A percentile compares a stretch with the other conserved stretches of the same genome.
These are phyloP conservation scores for Orychophragmus violaceus DNA, from an alignment of 345 rosid genomes.

Conservation along the genomic window DNA sequence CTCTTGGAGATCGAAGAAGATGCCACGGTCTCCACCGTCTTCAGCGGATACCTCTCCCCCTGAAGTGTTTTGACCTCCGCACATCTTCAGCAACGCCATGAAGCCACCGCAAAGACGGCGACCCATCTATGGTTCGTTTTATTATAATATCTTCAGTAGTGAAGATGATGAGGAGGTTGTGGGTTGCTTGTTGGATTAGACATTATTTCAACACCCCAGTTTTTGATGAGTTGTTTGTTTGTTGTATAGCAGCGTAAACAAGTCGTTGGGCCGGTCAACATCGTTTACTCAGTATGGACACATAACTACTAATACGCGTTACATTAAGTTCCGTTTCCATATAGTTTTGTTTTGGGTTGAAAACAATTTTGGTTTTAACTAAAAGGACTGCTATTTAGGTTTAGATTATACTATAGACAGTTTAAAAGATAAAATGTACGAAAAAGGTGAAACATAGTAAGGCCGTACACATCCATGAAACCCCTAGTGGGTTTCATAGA, in stretches of 20 bases:
- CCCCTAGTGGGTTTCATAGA: too few relatives aligned
- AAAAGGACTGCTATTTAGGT: background rate
- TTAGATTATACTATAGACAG: background rate
- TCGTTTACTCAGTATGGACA: conserved; percentile 16
- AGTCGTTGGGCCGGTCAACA: conserved; percentile 18
- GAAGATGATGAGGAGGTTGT: background rate
- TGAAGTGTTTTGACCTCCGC: conserved; percentile 8
- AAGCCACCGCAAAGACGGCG: conserved; percentile 14
- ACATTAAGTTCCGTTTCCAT: conserved; percentile 1
- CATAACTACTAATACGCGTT: conserved; percentile 17
- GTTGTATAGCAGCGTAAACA: background rate
- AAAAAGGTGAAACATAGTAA: too few relatives aligned
- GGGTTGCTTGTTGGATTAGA: background rate
- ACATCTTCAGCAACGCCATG: conserved; percentile 15
- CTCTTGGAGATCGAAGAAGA: conserved; percentile 54
- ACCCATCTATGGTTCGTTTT: conserved; percentile 12
- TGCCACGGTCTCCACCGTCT: conserved; percentile 23
- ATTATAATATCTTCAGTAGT: background rate
- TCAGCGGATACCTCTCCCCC: conserved; percentile 5
- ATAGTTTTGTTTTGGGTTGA: background rate
- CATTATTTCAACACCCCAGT: background rate
- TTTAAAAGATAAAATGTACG: background rate
- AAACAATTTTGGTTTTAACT: background rate
- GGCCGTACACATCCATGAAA: too few relatives aligned
- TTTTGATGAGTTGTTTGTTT: background rate